Evolutionary conservation across 2,329 filamentous ascomycete genomes (phyloP).

Genomic region (Trichoderma atrobrunneum): DNA sequence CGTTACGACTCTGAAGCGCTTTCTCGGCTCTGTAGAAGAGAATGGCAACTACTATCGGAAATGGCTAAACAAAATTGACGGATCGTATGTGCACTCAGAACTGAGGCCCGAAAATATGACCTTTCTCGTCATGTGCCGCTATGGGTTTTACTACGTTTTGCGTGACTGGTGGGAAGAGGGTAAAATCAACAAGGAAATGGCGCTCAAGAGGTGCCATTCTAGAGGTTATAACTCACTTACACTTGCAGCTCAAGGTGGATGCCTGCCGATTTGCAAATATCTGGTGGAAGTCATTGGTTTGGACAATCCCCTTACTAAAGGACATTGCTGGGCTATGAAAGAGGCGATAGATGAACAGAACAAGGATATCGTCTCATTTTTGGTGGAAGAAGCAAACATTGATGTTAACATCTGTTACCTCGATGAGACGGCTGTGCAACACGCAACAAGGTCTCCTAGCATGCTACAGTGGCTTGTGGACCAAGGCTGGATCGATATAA

Average conservation of each 20-base stretch:
- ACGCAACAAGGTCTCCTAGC: no score
- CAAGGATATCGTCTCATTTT: not conserved
- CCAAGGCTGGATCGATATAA: not conserved
- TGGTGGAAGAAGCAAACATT: not conserved
- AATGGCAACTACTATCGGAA: not conserved
- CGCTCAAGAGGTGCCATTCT: not conserved
- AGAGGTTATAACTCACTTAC: not conserved
- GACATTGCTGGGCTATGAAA: not conserved
- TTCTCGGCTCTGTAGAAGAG: not conserved
- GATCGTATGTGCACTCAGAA: no score
- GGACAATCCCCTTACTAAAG: not conserved
- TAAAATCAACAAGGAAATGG: not conserved
- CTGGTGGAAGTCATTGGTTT: not conserved
- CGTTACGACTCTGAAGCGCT: not conserved
- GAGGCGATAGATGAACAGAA: not conserved
- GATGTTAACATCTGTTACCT: not conserved
- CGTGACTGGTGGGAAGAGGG: constrained; percentile 6
- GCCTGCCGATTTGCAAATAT: not conserved
- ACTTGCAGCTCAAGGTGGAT: not conserved
- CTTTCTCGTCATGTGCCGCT: not conserved
- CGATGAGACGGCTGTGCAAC: accelerated
- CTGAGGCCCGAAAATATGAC: not conserved
- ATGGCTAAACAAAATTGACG: not conserved
- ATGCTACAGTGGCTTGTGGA: not conserved
- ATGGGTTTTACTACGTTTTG: not conserved